Percentiles rank a stretch among this genome's conserved stretches.
These are phyloP conservation scores for Plasmopara viticola DNA, from an alignment of 352 stramenopile species.

Conservation along the genomic window DNA sequence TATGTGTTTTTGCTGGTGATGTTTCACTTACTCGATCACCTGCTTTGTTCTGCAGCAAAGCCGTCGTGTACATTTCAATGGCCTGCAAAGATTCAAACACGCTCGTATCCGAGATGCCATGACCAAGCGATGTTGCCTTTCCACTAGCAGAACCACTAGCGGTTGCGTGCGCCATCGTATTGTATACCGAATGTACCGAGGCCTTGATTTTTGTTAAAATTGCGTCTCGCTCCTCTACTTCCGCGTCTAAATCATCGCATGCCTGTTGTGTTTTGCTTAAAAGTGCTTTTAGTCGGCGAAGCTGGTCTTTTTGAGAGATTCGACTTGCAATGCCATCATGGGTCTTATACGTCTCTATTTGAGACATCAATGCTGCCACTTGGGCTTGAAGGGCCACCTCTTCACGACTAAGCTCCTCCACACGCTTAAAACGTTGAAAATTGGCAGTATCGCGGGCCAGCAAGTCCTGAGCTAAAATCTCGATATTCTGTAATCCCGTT, in stretches of 20 bases:
- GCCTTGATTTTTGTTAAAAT: slow-evolving; percentile 55
- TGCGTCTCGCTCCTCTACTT: slow-evolving; percentile 50
- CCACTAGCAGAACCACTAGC: slow-evolving; percentile 23
- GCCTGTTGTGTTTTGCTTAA: slow-evolving; percentile 32
- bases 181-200: slow-evolving; percentile 68
- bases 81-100: slow-evolving; percentile 72
- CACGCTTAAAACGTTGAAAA: too few relatives aligned
- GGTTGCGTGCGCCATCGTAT: slow-evolving; percentile 52
- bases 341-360: too few relatives aligned
- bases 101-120: slow-evolving; percentile 41
- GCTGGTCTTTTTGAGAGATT: too few relatives aligned
- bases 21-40: slow-evolving; percentile 3
- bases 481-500: slow-evolving; percentile 27
- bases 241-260: slow-evolving; percentile 43
- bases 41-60: slow-evolving; percentile 42
- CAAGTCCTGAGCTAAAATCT: too few relatives aligned
- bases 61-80: slow-evolving; percentile 66
- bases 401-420: too few relatives aligned
- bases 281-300: slow-evolving; percentile 29
- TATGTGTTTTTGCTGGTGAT: slow-evolving; percentile 13
- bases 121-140: slow-evolving; percentile 14
- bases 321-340: too few relatives aligned
- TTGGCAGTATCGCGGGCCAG: too few relatives aligned
- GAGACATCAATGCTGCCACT: too few relatives aligned
- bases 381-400: too few relatives aligned